Percentiles rank a stretch among this genome's conserved stretches.
phyloP scores from a whole-genome alignment of 176 grass and related monocot genomes.

The Phoenix roebelenii region DNA sequence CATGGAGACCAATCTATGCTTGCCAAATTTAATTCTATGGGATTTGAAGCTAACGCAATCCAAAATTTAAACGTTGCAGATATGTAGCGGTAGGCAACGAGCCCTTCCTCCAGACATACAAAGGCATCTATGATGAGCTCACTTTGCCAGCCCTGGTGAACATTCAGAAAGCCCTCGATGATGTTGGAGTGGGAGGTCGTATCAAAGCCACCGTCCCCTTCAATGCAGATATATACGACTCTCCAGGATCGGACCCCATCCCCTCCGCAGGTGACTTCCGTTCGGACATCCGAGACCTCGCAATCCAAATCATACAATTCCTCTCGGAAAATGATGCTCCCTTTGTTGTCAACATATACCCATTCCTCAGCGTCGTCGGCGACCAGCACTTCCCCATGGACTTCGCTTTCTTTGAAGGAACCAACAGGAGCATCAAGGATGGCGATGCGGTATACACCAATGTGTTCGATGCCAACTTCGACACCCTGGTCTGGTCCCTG shows the following conservation, averaged over 20 bases:
- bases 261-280: slow-evolving; percentile 1
- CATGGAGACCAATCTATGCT: too few species aligned
- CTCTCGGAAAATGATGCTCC: neutral
- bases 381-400: slow-evolving; percentile 2
- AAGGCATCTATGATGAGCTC: too few species aligned
- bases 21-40: too few species aligned
- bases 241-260: too few species aligned
- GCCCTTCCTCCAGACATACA: too few species aligned
- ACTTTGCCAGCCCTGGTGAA: neutral
- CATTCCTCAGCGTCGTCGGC: neutral
- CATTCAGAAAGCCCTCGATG: neutral
- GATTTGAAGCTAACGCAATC: too few species aligned
- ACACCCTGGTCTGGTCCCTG: neutral
- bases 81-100: too few species aligned
- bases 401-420: neutral
- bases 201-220: too few species aligned
- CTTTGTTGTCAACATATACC: slow-evolving; percentile 13
- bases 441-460: neutral
- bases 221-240: too few species aligned
- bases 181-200: too few species aligned
- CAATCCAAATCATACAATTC: neutral
- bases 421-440: neutral
- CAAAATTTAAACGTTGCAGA: too few species aligned
- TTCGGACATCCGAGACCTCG: neutral
- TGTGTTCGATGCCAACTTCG: slow-evolving; percentile 7